These are phyloP conservation scores for Salix viminalis DNA, from an alignment of 345 rosid genomes.

Conservation along the genomic window DNA sequence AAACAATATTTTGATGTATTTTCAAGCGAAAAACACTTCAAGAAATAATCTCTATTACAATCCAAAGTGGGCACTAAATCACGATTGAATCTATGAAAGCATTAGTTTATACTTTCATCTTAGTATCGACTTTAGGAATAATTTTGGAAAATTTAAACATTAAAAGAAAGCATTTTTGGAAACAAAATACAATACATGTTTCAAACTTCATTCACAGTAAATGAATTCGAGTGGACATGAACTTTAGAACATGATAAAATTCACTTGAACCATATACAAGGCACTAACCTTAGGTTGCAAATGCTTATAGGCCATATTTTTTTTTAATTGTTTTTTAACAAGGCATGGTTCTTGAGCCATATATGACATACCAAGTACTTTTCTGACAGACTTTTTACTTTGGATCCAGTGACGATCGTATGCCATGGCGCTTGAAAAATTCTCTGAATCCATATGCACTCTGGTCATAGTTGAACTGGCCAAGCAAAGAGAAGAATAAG, in stretches of 20 bases:
- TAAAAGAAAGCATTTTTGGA: no score
- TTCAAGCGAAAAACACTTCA: no score
- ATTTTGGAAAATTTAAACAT: no score
- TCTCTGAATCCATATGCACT: conserved; percentile 94
- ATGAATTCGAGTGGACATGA: background rate
- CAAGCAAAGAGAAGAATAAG: background rate
- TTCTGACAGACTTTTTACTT: conserved; percentile 16
- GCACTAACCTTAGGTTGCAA: background rate
- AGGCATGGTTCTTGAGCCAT: no score
- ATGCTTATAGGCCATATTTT: background rate
- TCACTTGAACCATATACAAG: background rate
- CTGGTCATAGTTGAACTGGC: conserved; percentile 74
- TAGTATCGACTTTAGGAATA: no score
- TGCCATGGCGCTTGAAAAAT: conserved; percentile 72
- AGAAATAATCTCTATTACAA: no score
- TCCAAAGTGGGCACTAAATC: no score
- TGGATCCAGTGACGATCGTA: conserved; percentile 34
- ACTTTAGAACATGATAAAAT: background rate
- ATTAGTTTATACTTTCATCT: no score
- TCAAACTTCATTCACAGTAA: background rate
- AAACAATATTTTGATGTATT: no score
- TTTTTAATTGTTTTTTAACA: no score
- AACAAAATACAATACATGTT: no score
- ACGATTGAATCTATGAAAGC: no score
- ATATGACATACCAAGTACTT: background rate